These are phyloP conservation scores for Nakazawaea populi DNA, from an alignment of 805 yeast genomes.

Conservation along the genomic window DNA sequence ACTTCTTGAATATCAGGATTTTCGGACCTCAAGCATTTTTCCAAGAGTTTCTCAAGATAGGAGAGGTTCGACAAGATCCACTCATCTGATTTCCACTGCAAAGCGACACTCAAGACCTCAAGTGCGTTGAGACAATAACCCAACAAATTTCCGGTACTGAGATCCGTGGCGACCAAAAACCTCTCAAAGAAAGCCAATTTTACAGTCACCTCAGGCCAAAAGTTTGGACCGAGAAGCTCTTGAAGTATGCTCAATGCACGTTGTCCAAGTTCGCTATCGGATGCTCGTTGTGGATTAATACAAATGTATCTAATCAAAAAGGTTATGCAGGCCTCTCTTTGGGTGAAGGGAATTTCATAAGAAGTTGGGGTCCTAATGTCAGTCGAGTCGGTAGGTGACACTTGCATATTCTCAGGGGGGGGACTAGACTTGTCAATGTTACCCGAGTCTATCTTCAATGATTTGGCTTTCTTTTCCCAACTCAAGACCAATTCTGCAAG, in stretches of 20 bases:
- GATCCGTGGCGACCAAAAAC: slow-evolving; percentile 72
- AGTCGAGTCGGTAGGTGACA: slow-evolving; percentile 16
- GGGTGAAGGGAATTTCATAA: slow-evolving; percentile 65
- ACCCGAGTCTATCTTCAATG: slow-evolving; percentile 8
- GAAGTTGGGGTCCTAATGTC: slow-evolving; percentile 42
- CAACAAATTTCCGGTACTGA: slow-evolving; percentile 58
- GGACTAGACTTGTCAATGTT: no score
- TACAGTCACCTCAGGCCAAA: slow-evolving; percentile 88
- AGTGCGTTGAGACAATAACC: slow-evolving; percentile 86
- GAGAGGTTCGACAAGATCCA: slow-evolving; percentile 77
- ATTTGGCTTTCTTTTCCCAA: slow-evolving; percentile 67
- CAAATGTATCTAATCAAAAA: slow-evolving; percentile 85
- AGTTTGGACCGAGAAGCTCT: slow-evolving; percentile 60
- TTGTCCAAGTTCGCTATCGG: slow-evolving; percentile 77
- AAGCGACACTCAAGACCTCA: slow-evolving; percentile 78
- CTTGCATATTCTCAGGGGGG: slow-evolving; percentile 9
- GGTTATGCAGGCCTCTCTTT: slow-evolving; percentile 85
- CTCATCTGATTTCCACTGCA: slow-evolving; percentile 66
- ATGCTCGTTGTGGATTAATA: slow-evolving; percentile 75
- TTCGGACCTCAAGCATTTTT: slow-evolving; percentile 75
- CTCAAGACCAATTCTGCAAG: slow-evolving; percentile 76
- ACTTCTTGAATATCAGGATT: slow-evolving; percentile 86
- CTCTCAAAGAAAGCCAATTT: slow-evolving; percentile 85
- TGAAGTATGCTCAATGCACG: slow-evolving; percentile 76
- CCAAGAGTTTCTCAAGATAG: slow-evolving; percentile 67